Evolutionary conservation across 177 flowering plant genomes (phyloP).

Genomic region (Vitis hybrid): DNA sequence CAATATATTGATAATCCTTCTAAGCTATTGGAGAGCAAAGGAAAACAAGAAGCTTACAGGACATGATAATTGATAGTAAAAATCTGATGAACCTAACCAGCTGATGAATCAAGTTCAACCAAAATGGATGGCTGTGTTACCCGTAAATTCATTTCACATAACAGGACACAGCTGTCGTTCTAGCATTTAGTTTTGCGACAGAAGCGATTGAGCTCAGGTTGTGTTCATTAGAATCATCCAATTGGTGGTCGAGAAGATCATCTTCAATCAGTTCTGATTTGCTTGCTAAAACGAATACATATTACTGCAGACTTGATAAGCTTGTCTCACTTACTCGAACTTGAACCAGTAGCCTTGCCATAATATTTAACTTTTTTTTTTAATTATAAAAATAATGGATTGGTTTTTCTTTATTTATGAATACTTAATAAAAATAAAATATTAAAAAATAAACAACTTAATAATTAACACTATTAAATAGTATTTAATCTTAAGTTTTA

Average conservation of each 20-base stretch:
- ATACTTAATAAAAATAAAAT: no score
- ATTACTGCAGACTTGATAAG: slow-evolving; percentile 35
- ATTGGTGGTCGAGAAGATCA: slow-evolving; percentile 54
- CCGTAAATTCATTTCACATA: not conserved
- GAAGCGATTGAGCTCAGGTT: slow-evolving; percentile 16
- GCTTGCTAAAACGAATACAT: slow-evolving; percentile 46
- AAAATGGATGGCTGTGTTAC: not conserved
- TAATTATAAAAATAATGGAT: no score
- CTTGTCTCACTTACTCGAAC: slow-evolving; percentile 50
- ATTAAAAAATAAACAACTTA: no score
- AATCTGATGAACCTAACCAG: not conserved
- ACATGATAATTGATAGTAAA: not conserved
- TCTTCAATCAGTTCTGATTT: slow-evolving; percentile 73
- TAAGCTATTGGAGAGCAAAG: slow-evolving; percentile 49
- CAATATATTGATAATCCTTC: slow-evolving; percentile 45
- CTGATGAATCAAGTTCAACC: not conserved
- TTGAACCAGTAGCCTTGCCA: slow-evolving; percentile 51
- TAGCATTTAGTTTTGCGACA: slow-evolving; percentile 26
- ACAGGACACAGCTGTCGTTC: slow-evolving; percentile 67
- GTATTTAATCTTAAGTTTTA: no score
- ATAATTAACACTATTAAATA: no score
- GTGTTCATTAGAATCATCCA: slow-evolving; percentile 26
- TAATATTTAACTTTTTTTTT: slow-evolving; percentile 22
- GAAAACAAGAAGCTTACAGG: slow-evolving; percentile 13
- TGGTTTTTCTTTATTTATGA: no score